phyloP scores from a whole-genome alignment of 2,329 filamentous ascomycete species.

The Fusarium gaditjirri region DNA sequence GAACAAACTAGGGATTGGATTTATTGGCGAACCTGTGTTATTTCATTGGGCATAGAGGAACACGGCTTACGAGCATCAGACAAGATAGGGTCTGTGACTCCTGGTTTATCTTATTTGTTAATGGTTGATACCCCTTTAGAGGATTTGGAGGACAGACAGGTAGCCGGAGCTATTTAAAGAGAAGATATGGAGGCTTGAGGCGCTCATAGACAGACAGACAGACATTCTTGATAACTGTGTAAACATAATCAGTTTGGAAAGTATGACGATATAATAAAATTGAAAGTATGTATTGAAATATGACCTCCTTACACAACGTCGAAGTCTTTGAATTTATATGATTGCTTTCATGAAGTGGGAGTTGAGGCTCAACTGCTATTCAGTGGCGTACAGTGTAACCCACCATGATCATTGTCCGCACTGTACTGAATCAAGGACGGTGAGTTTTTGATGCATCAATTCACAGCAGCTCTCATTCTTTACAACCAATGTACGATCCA shows the following conservation, averaged over 20 bases:
- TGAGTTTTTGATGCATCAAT: background rate
- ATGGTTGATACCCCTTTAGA: slow-evolving; percentile 43
- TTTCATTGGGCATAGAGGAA: slow-evolving; percentile 20
- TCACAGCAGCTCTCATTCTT: background rate
- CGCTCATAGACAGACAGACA: background rate
- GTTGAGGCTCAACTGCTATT: background rate
- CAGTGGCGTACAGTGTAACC: background rate
- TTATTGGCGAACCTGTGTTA: slow-evolving; percentile 34
- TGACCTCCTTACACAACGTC: background rate
- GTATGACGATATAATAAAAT: background rate
- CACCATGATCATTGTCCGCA: background rate
- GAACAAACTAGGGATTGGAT: slow-evolving; percentile 14
- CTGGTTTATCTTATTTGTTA: slow-evolving; percentile 34
- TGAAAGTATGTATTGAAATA: background rate
- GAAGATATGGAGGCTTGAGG: slow-evolving; percentile 3
- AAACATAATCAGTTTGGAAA: slow-evolving; percentile 14
- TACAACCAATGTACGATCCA: background rate
- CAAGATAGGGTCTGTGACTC: slow-evolving; percentile 20
- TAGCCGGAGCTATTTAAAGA: slow-evolving; percentile 15
- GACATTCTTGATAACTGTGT: slow-evolving; percentile 14
- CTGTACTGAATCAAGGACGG: background rate
- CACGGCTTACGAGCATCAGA: slow-evolving; percentile 19
- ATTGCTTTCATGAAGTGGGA: background rate
- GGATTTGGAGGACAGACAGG: slow-evolving; percentile 16
- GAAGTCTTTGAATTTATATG: background rate